Evolutionary conservation across 2,329 filamentous ascomycete species (phyloP).

Genomic region (Chrysosporium keratinophilum): DNA sequence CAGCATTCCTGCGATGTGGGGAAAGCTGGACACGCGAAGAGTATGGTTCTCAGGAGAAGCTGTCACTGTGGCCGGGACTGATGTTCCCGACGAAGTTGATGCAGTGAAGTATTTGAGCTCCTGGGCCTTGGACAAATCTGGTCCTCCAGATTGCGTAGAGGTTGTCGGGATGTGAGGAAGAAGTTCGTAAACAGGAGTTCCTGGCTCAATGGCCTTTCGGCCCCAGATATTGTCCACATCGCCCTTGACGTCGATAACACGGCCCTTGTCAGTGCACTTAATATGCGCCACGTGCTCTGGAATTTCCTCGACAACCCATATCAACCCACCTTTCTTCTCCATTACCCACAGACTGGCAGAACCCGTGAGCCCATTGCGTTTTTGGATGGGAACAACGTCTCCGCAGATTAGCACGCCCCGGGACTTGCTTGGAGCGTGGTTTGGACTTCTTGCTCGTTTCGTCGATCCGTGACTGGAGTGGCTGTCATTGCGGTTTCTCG

Average conservation of each 20-base stretch:
- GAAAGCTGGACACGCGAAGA: constrained; percentile 83
- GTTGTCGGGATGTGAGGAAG: constrained; percentile 70
- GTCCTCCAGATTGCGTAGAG: constrained; percentile 54
- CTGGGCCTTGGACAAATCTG: constrained; percentile 67
- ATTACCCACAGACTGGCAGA: constrained; percentile 98
- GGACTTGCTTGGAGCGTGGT: constrained; percentile 65
- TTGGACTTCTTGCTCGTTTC: constrained; percentile 37
- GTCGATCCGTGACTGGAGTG: constrained; percentile 20
- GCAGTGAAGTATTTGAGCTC: constrained; percentile 75
- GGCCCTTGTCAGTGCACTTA: constrained; percentile 64
- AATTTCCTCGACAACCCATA: constrained; percentile 97
- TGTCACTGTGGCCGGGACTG: constrained; percentile 74
- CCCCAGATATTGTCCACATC: constrained; percentile 82
- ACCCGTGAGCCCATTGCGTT: constrained; percentile 81
- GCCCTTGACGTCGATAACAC: constrained; percentile 60
- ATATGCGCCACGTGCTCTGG: constrained; percentile 82
- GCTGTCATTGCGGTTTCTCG: constrained; percentile 36
- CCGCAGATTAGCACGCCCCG: constrained; percentile 86
- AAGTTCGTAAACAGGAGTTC: constrained; percentile 65
- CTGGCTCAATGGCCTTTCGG: constrained; percentile 52
- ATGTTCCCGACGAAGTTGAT: constrained; percentile 58
- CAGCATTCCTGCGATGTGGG: constrained; percentile 93
- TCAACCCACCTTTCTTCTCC: constrained; percentile 84
- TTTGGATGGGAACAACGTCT: constrained; percentile 96
- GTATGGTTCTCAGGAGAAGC: constrained; percentile 58